Evolutionary conservation across 352 stramenopile genomes (phyloP).

Genomic region (Pythium apleroticum): DNA sequence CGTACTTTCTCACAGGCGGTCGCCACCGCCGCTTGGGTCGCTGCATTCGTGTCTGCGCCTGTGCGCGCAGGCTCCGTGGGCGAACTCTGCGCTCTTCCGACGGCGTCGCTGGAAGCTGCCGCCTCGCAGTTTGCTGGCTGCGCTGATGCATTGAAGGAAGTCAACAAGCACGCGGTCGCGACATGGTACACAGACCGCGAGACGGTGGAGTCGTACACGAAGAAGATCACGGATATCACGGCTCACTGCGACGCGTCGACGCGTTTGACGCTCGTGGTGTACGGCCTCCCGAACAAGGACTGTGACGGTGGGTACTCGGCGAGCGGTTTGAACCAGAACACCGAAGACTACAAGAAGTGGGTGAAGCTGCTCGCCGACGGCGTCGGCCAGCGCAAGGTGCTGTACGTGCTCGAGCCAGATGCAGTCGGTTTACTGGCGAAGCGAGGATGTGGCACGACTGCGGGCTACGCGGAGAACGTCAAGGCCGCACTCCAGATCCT

Average conservation of each 20-base stretch:
- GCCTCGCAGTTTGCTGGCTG: slow-evolving; percentile 40
- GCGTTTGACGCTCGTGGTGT: slow-evolving; percentile 60
- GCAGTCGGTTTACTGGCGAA: slow-evolving; percentile 54
- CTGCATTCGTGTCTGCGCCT: not conserved
- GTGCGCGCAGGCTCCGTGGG: slow-evolving; percentile 22
- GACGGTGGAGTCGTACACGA: slow-evolving; percentile 35
- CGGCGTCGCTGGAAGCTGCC: slow-evolving; percentile 43
- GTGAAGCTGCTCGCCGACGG: slow-evolving; percentile 38
- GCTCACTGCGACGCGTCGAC: slow-evolving; percentile 38
- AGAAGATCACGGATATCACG: slow-evolving; percentile 32
- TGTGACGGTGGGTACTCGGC: slow-evolving; percentile 55
- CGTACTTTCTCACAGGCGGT: slow-evolving; percentile 11
- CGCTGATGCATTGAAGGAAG: slow-evolving; percentile 43
- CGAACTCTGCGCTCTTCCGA: slow-evolving; percentile 49
- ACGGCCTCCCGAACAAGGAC: slow-evolving; percentile 74
- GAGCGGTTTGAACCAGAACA: slow-evolving; percentile 37
- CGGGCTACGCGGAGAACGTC: slow-evolving; percentile 51
- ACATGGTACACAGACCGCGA: slow-evolving; percentile 70
- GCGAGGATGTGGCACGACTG: slow-evolving; percentile 31
- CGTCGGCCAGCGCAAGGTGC: slow-evolving; percentile 55
- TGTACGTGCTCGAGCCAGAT: slow-evolving; percentile 73
- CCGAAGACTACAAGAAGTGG: slow-evolving; percentile 50
- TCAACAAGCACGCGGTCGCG: slow-evolving; percentile 56
- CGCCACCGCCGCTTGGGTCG: slow-evolving; percentile 10
- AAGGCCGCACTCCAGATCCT: slow-evolving; percentile 46